These are phyloP conservation scores for Lactarius akahatsu DNA, from an alignment of 768 basidiomycete species.

Conservation along the genomic window DNA sequence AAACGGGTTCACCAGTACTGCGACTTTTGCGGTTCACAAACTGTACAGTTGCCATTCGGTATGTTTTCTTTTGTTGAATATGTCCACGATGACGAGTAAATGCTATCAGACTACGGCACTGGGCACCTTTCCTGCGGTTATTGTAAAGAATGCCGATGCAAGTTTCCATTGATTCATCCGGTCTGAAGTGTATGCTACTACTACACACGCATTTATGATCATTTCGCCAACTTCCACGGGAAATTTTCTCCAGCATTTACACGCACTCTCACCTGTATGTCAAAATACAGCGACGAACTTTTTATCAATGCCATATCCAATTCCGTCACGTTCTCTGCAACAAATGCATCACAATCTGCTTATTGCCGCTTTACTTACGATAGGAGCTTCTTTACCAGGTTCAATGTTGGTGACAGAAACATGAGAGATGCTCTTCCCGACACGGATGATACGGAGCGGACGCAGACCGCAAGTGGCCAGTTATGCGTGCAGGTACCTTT, in stretches of 20 bases:
- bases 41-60: background rate
- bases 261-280: constrained; percentile 70
- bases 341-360: constrained; percentile 79
- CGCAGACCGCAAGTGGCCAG: constrained; percentile 56
- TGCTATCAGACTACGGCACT: background rate
- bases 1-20: background rate
- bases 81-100: background rate
- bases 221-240: background rate
- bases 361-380: constrained; percentile 76
- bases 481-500: constrained; percentile 61
- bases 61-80: background rate
- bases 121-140: background rate
- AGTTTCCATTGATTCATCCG: constrained; percentile 58
- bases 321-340: constrained; percentile 62
- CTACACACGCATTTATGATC: constrained; percentile 11
- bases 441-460: constrained; percentile 40
- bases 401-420: constrained; percentile 42
- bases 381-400: constrained; percentile 68
- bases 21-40: background rate
- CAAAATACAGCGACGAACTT: constrained; percentile 81
- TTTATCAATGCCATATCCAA: constrained; percentile 63
- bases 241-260: constrained; percentile 57
- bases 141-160: constrained; percentile 49
- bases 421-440: constrained; percentile 26
- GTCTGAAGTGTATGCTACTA: constrained; percentile 46